Evolutionary conservation across 345 rosid genomes (phyloP).

Genomic region (Isatis tinctoria): DNA sequence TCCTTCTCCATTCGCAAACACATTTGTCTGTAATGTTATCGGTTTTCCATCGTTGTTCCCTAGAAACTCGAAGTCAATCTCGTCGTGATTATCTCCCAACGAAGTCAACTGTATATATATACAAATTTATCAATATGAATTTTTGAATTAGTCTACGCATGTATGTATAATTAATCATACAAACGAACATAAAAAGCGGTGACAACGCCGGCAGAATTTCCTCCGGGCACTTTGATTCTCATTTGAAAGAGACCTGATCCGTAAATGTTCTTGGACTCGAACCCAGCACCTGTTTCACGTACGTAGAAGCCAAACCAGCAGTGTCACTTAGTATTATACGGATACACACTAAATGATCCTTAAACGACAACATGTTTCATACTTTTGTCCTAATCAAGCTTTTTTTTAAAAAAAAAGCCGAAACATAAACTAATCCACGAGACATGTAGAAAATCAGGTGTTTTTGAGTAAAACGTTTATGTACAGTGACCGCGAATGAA

Average conservation of each 20-base stretch:
- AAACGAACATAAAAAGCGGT: slow-evolving; percentile 61
- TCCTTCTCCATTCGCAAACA: slow-evolving; percentile 50
- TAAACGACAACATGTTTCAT: too few species aligned
- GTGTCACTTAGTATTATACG: neutral
- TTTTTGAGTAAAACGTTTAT: neutral
- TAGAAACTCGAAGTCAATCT: slow-evolving; percentile 71
- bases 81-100: slow-evolving; percentile 43
- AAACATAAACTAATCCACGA: too few species aligned
- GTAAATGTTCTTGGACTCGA: slow-evolving; percentile 46
- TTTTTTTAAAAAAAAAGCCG: too few species aligned
- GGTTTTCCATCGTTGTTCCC: slow-evolving; percentile 66
- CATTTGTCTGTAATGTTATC: slow-evolving; percentile 58
- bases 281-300: slow-evolving; percentile 47
- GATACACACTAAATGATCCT: neutral
- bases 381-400: too few species aligned
- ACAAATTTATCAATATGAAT: neutral
- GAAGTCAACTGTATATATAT: slow-evolving; percentile 36
- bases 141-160: neutral
- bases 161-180: neutral
- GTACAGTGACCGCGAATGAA: neutral
- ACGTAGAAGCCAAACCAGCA: neutral
- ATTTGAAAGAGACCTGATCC: slow-evolving; percentile 57
- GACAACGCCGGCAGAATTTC: slow-evolving; percentile 59
- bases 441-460: too few species aligned
- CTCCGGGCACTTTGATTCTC: slow-evolving; percentile 51